Base-by-base conservation (phyloP, 257 asterid species). In the Solanum pinnatisectum region DNA sequence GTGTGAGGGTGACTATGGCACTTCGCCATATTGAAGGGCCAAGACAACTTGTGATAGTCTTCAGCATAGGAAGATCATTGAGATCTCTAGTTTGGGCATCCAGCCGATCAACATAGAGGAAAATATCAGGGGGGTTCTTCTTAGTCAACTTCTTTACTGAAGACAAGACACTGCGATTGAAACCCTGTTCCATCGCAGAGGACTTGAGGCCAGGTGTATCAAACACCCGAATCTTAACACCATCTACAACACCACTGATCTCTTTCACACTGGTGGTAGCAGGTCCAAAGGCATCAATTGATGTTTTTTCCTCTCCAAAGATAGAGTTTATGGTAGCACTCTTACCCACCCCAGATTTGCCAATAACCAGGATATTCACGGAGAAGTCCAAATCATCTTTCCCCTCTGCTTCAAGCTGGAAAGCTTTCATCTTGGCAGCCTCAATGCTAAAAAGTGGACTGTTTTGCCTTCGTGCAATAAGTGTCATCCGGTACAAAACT, bases 301-400 rank as follows among this genome's bases (percentile, higher is more conserved):
- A 87, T 44, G 98, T 90, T 91, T 91, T 97, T 90, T 96, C 96
- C 77, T 95, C 98, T 42, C 98, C 98, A 56, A 91, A 89, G 86
- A 97, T 88, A 10, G 99, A 95, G 88, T 97, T 97, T 89, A 97
- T 91, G 52, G 98, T 97, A 65, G 99, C 96, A 68, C 99, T 97
- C 86, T 97, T 97, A 79, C 98, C 99, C 91, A 95, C 98, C 42
- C 99, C 99, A 72, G 95, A 93, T 89, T 97, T 97, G 88, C 99
- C 99, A 90, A 97, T 92, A 91, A 92, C 98, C 90, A 95, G 91
- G 68, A 97, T 93, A 93, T 93, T 93, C 30, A 96, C 83, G 59
- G 98, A 95, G 90, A 96, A 95, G 87, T 95, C 94, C 92, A 96
- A 74, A 89, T 89, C 91, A 77, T 93, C 95, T 56, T 78, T 90